Base-by-base conservation (phyloP, 805 yeast species). In the Kazachstania kunashirensis region DNA sequence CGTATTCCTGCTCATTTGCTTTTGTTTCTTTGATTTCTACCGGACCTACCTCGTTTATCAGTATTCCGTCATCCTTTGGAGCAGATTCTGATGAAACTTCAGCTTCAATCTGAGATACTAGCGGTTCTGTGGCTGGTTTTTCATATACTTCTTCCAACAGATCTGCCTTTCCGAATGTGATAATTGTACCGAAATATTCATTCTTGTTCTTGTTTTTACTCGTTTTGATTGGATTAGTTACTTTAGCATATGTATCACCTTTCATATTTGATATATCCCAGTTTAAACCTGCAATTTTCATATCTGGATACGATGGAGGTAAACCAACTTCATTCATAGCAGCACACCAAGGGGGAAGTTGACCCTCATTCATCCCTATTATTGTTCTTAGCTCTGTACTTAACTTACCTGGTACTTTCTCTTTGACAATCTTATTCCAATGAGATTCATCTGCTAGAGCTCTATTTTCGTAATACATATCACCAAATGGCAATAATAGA, bases 231-330 rank as follows among this genome's bases (percentile, higher is more conserved):
- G 8, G 25, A 18, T 13, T 5, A 12, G 14, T n/a, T 14, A 52
- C 48, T 14, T 43, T 50, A 4, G 58, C 68, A 27, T 62, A 56
- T 1, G 44, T 58, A 18, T 53, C 61, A 19, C 54, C 66, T 6
- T 55, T 63, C n/a, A 60, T 52, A 26, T 53, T 50, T 24, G 59
- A 63, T 3, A 62, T 55, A 11, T 60, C 69, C 43, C 70, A 66
- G 43, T 70, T 70, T 13, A 60, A 53, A 3, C 70, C 78, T 3
- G 75, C 84, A 6, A 84, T 70, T 24, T 66, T 61, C 54, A 84
- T 61, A 26, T 71, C 67, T 2, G 78, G 77, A 58, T 84, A 88
- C 14, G 85, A 69, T 0, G 95, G 95, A 0, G 97, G 95, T 19
- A 81, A 75, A 0, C 96, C 96, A 11, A 72, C 49, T 38, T 71